These are phyloP conservation scores for Solanum pennellii DNA, from an alignment of 257 asterid genomes.

Conservation along the genomic window DNA sequence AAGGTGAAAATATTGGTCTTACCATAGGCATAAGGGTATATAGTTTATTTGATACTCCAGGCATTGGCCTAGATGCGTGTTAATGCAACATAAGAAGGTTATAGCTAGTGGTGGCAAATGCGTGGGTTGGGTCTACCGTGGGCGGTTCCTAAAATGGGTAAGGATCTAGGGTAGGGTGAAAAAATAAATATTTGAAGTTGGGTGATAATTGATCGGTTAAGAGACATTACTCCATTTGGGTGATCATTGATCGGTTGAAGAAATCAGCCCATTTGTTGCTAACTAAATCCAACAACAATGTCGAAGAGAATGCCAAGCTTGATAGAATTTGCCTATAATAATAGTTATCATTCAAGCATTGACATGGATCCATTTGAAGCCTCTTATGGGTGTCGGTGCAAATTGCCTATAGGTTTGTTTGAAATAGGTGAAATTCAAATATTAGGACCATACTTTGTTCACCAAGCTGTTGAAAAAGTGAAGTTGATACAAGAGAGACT, in stretches of 20 bases:
- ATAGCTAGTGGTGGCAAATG: too few species aligned
- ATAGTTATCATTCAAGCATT: not conserved
- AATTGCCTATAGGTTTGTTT: not conserved
- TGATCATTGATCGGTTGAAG: not conserved
- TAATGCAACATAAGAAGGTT: not conserved
- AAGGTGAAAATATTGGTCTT: not conserved
- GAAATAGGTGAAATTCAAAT: not conserved
- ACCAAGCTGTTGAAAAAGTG: not conserved
- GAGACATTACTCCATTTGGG: not conserved
- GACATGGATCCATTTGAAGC: not conserved
- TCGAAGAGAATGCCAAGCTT: not conserved
- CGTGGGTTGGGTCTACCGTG: too few species aligned
- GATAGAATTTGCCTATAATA: not conserved
- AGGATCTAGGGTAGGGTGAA: too few species aligned
- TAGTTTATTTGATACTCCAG: not conserved
- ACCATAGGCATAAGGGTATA: not conserved
- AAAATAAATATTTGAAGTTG: too few species aligned
- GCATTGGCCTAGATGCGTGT: not conserved
- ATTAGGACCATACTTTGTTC: not conserved
- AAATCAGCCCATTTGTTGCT: not conserved
- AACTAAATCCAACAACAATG: not conserved
- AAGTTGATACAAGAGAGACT: not conserved
- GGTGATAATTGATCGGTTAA: too few species aligned
- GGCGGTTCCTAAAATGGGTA: too few species aligned
- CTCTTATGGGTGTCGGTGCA: not conserved